phyloP scores from a whole-genome alignment of 495 filamentous ascomycete genomes.

The Tuber umbilicatum region DNA sequence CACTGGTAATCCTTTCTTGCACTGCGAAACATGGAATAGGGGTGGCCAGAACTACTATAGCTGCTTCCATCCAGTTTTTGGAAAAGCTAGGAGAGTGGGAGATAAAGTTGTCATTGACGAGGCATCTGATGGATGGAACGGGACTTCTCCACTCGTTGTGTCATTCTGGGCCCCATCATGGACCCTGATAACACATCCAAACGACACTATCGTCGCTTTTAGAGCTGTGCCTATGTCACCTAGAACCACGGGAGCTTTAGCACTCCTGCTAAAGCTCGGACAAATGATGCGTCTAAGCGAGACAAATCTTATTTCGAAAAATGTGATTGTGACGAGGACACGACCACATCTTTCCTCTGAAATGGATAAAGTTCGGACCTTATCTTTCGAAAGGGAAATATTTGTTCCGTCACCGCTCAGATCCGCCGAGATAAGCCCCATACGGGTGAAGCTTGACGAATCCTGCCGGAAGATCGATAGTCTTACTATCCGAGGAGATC shows the following conservation, averaged over 20 bases:
- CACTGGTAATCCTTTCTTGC: constrained; percentile 34
- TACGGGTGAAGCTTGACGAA: constrained; percentile 18
- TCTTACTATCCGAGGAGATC: constrained; percentile 30
- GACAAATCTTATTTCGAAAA: constrained; percentile 22
- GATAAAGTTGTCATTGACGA: constrained; percentile 32
- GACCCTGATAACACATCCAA: constrained; percentile 33
- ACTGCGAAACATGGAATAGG: constrained; percentile 19
- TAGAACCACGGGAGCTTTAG: neutral
- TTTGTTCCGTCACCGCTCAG: constrained; percentile 1
- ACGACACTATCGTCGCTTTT: constrained; percentile 29
- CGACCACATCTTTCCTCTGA: constrained; percentile 29
- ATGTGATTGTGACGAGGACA: constrained; percentile 18
- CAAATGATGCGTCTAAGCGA: constrained; percentile 13
- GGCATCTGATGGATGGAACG: constrained; percentile 39
- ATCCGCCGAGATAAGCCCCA: constrained; percentile 8
- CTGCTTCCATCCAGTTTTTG: constrained; percentile 42
- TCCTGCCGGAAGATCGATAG: constrained; percentile 11
- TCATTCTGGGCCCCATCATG: constrained; percentile 41
- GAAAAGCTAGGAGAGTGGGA: constrained; percentile 27
- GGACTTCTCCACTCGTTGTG: constrained; percentile 37
- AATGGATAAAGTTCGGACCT: constrained; percentile 10
- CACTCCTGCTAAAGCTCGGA: constrained; percentile 11
- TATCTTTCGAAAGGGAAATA: constrained; percentile 9
- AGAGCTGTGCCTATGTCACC: constrained; percentile 10
- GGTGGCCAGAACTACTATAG: constrained; percentile 39